These are phyloP conservation scores for Escallonia herrerae DNA, from an alignment of 129 eudicot species.

Conservation along the genomic window DNA sequence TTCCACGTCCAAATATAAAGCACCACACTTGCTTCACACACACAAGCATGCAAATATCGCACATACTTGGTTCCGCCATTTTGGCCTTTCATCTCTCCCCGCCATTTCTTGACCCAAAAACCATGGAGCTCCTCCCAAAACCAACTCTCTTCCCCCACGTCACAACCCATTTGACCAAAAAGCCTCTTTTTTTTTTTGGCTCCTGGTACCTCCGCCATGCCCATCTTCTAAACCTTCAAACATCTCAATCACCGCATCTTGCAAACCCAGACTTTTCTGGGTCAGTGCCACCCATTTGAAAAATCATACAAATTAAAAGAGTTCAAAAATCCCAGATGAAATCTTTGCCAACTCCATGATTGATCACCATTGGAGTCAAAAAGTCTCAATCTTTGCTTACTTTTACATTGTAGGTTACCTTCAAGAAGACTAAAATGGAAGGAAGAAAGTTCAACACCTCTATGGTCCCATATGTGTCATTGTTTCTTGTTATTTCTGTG, in stretches of 20 bases:
- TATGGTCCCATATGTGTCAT: constrained; percentile 22
- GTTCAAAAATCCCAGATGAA: no score
- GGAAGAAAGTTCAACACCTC: constrained; percentile 27
- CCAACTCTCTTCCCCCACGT: constrained; percentile 16
- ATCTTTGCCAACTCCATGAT: neutral
- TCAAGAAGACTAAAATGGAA: constrained; percentile 18
- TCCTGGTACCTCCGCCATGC: neutral
- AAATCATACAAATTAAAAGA: no score
- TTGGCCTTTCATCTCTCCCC: constrained; percentile 45
- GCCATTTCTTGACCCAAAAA: constrained; percentile 61
- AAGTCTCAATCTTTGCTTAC: no score
- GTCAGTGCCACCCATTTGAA: no score
- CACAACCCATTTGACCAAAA: constrained; percentile 29
- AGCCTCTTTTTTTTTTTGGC: constrained; percentile 26
- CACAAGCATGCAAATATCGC: no score
- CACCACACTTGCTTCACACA: no score
- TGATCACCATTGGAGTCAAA: constrained; percentile 5
- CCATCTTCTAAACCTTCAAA: no score
- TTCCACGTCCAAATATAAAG: no score
- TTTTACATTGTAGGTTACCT: no score
- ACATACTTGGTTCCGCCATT: constrained; percentile 5
- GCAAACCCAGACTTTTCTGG: no score
- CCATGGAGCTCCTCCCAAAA: constrained; percentile 33
- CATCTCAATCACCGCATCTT: no score
- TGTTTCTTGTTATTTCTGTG: constrained; percentile 28